Base-by-base conservation (phyloP, 768 basidiomycete genomes). In the Termitomyces sp. region DNA sequence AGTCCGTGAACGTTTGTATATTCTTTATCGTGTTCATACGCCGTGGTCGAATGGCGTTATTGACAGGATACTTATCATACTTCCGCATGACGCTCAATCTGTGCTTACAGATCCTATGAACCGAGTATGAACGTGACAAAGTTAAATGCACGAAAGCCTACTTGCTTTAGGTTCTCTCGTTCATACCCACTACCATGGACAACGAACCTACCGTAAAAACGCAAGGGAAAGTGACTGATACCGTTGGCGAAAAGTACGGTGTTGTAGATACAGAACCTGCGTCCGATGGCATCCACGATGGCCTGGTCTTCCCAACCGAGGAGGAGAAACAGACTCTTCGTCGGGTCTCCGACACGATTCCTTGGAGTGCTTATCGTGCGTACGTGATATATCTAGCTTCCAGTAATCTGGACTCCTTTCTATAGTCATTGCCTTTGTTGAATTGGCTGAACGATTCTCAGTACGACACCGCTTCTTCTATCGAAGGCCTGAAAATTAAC, bases 361-460 rank as follows among this genome's bases (percentile, higher is more conserved):
- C 84, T 0, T 84, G 83, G 83, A 72, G 70, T 52, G 80, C 83
- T 6, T 84, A 81, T 65, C 66, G 79, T 80, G 47, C 58, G 75
- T 68, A 24, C 28, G 43, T 12, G 49, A 58, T 52, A 51, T 45
- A 33, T 53, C 8, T n/a, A 6, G 6, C 28, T 28, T 10, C 22
- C 49, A 26, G 38, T 48, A 24, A 12, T 24, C 47, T 45, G 48
- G 30, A 38, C 30, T 33, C 36, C 38, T 32, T 44, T 12, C 53
- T 36, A 28, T 47, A 86, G 84, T 85, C 54, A 85, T 89, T 53
- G 85, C 83, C 13, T 26, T 85, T 43, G 77, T 87, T 42, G 87
- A 90, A 68, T 68, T 87, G 48, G 85, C 84, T 3, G 88, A 90
- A 66, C 83, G 88, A 20, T 90, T 90, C 71, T 89, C 88, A 35